Percentiles rank a stretch among this genome's conserved stretches.
These are phyloP conservation scores for Tricholoma bakamatsutake DNA, from an alignment of 768 basidiomycete genomes.

Conservation along the genomic window DNA sequence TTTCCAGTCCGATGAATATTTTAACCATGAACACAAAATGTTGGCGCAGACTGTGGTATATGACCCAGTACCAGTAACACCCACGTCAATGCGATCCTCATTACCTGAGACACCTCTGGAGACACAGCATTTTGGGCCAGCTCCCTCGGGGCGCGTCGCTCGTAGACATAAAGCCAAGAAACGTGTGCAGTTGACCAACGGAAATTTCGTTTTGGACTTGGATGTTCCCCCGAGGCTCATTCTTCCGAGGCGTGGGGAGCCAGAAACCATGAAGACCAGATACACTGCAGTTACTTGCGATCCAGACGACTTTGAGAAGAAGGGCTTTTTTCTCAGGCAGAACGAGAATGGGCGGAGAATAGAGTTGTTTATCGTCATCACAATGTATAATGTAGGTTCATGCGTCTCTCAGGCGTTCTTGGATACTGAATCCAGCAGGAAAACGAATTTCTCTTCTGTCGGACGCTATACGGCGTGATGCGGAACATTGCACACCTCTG, in stretches of 20 bases:
- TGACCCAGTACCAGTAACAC: constrained; percentile 38
- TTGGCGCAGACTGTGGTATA: constrained; percentile 30
- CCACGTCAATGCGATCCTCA: constrained; percentile 32
- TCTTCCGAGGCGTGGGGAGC: constrained; percentile 61
- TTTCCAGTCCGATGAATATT: constrained; percentile 9
- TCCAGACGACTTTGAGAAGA: constrained; percentile 84
- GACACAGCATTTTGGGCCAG: constrained; percentile 84
- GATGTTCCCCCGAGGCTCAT: constrained; percentile 82
- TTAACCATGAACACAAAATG: constrained; percentile 16
- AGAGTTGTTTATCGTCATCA: constrained; percentile 91
- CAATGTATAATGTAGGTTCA: constrained; percentile 86
- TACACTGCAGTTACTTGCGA: constrained; percentile 93
- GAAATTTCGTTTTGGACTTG: constrained; percentile 83
- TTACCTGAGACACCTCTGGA: constrained; percentile 48
- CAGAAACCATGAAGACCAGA: constrained; percentile 68
- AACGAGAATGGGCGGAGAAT: constrained; percentile 74
- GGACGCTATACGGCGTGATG: constrained; percentile 96
- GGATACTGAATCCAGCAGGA: constrained; percentile 43
- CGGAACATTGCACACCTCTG: constrained; percentile 76
- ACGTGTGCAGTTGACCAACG: constrained; percentile 77
- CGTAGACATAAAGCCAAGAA: constrained; percentile 74
- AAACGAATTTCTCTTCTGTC: constrained; percentile 84
- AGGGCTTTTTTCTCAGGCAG: constrained; percentile 82
- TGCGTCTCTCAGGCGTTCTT: not conserved
- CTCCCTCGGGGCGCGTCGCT: constrained; percentile 71